Evolutionary conservation across 805 yeast genomes (phyloP), one percentile per base, ranked within the genome.

Genomic region (Saccharomycopsis oosterbeekiorum): DNA sequence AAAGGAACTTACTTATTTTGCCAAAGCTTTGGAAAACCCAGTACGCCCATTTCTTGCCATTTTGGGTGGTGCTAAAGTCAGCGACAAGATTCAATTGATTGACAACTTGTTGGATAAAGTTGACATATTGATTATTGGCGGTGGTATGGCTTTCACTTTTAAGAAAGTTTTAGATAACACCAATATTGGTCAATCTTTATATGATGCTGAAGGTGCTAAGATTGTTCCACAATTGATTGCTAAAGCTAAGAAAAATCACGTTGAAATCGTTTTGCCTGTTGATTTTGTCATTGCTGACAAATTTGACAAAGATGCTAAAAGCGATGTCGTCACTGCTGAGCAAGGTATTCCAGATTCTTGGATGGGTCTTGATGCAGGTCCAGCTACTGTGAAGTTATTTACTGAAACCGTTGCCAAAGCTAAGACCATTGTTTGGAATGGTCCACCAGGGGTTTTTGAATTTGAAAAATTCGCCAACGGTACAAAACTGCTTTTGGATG

Each of bases 141-240:
- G 99, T 81, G 99, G 99, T 80, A 94, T 94, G 99, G 94, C 99
- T 65, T 94, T 93, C 88, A 94, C 99, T 71, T 94, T 94, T 86
- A 90, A 89, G 84, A 94, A 94, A 84, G 88, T 93, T 60, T 73
- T 90, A 66, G 88, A 90, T 77, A 81, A 83, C 75, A 84, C 90
- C 79, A 76, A 85, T 67, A 94, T 94, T 70, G 99, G 99, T 77
- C 80, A 86, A 76, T 94, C 99, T 43, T 81, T 94, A 73, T 94
- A 73, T 78, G 99, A 94, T 75, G 86, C 83, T 71, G 97, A 86
- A 67, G 99, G 99, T 75, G 89, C 99, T 70, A 88, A 91, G 84
- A 84, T 90, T 69, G 99, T 92, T 73, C 94, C 93, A 74, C 80
- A 85, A 75, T 84, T 94, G 75, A 80, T 94, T 66, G 97, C 84